Base-by-base conservation (phyloP, 2,329 filamentous ascomycete species). In the Penicillium sp. region DNA sequence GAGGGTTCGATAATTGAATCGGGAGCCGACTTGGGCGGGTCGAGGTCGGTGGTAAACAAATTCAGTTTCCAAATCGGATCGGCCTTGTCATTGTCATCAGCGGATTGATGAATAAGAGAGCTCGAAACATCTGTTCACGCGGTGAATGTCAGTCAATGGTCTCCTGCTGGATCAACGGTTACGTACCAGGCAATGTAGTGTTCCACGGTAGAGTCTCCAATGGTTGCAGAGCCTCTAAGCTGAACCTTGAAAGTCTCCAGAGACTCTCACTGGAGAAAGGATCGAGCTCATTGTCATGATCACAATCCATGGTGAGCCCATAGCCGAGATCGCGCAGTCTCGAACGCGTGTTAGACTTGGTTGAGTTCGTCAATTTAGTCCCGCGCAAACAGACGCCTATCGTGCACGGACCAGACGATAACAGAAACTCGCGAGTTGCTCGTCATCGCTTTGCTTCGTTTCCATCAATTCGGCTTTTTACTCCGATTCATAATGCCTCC, bases 211-310 rank as follows among this genome's bases (percentile, higher is more conserved):
- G 54, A 38, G 58, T 51, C 40, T 69, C 67, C 38, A 69, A 52
- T 24, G 66, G 65, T 45, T 64, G 63, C n/a, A 71, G 47, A 20
- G 60, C 56, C 43, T 68, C 62, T 48, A 69, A 49, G 22, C 62
- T 62, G 44, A 72, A 71, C 39, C 58, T 64, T 2, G 66, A 69
- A n/a, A 69, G 51, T 44, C 64, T 62, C 68, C 67, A 69, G 10
- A 69, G 55, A 31, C 60, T 58, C 27, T 66, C 60, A 26, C 67
- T 62, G 14, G 61, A 64, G 50, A 70, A 70, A 1, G 66, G 64
- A 54, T 68, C 59, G 11, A 42, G 42, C 24, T 44, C 49, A 45
- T 55, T 44, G 31, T 61, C 49, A 45, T 55, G 46, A 27, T 61
- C 55, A 29, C 37, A 46, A 31, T 66, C 58, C 64, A 67, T 67